These are phyloP conservation scores for Coleophoma eucalyptorum DNA, from an alignment of 2,329 filamentous ascomycete genomes.

Conservation along the genomic window DNA sequence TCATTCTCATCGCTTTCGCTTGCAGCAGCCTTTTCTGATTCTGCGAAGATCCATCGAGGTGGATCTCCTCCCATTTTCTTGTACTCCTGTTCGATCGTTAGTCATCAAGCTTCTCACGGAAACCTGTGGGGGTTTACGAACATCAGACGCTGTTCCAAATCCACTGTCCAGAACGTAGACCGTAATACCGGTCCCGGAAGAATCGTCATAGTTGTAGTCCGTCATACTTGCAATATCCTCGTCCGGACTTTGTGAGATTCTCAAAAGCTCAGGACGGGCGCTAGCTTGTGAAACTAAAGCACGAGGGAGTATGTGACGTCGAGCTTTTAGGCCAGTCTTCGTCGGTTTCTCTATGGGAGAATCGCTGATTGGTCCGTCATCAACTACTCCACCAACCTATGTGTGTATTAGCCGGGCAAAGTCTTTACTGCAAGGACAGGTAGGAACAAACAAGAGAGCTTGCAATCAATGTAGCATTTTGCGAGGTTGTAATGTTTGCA, in stretches of 20 bases:
- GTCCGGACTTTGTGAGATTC: neutral
- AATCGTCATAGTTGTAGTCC: neutral
- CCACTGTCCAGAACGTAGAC: neutral
- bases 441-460: neutral
- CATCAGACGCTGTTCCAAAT: neutral
- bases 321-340: neutral
- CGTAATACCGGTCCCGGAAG: neutral
- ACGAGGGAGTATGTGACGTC: neutral
- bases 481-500: neutral
- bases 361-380: neutral
- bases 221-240: neutral
- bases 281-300: neutral
- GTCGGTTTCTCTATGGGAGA: neutral
- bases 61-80: neutral
- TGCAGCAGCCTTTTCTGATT: neutral
- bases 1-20: neutral
- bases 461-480: neutral
- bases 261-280: neutral
- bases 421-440: neutral
- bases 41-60: neutral
- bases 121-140: neutral
- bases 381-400: neutral
- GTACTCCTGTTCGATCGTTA: neutral
- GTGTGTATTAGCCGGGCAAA: neutral
- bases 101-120: no score